Evolutionary conservation across 768 basidiomycete species (phyloP).

Genomic region (Amanita inopinata): DNA sequence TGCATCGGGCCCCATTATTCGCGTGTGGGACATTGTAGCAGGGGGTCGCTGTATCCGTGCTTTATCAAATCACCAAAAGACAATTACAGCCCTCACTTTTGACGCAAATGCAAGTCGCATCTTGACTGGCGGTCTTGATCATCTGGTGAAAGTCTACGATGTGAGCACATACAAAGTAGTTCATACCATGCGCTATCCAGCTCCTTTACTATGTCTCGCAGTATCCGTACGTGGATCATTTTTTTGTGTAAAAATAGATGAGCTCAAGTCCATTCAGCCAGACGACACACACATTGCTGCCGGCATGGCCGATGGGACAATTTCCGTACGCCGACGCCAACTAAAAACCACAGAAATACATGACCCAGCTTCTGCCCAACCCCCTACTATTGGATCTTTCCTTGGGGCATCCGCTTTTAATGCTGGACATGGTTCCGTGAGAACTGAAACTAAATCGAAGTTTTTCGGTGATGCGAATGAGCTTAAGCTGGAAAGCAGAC

Average conservation of each 20-base stretch:
- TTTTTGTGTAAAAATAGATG: background rate
- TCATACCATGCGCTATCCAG: slow-evolving; percentile 98
- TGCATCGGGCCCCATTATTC: slow-evolving; percentile 83
- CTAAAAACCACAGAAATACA: slow-evolving; percentile 53
- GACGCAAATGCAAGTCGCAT: slow-evolving; percentile 68
- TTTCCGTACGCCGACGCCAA: slow-evolving; percentile 91
- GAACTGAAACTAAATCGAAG: background rate
- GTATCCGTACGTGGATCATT: slow-evolving; percentile 59
- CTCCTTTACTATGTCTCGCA: slow-evolving; percentile 82
- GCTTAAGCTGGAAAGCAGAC: slow-evolving; percentile 64
- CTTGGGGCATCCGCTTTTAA: slow-evolving; percentile 42
- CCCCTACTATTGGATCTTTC: slow-evolving; percentile 62
- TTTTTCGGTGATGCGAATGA: slow-evolving; percentile 61
- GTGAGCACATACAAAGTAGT: slow-evolving; percentile 89
- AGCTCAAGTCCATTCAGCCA: slow-evolving; percentile 43
- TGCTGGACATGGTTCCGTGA: slow-evolving; percentile 44
- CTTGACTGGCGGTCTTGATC: slow-evolving; percentile 86
- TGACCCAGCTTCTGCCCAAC: slow-evolving; percentile 30
- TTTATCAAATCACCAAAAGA: slow-evolving; percentile 96
- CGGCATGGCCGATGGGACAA: slow-evolving; percentile 96
- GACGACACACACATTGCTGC: slow-evolving; percentile 95
- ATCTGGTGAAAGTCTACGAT: slow-evolving; percentile 99
- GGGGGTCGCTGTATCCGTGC: slow-evolving; percentile 86
- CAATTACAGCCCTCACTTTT: slow-evolving; percentile 83
- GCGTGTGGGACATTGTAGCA: slow-evolving; percentile 91